Conservation (phyloP, 2,329 filamentous ascomycete genomes). For the Graphilbum ipis-grandicollis region DNA sequence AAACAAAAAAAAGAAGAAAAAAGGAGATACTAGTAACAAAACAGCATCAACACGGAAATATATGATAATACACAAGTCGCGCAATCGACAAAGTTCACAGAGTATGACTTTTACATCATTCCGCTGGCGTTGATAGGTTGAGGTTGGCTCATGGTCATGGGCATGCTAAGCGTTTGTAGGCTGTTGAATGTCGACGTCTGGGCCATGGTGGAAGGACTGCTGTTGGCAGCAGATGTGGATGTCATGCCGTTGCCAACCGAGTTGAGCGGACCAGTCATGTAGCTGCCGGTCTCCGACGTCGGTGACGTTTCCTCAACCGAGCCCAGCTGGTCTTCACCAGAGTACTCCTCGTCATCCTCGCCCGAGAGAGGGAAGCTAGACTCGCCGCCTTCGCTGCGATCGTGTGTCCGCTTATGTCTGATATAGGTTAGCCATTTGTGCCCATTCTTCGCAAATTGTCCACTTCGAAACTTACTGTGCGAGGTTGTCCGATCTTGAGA, state of each 20-base stretch:
- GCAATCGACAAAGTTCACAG: neutral
- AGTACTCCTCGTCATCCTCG: constrained; percentile 70
- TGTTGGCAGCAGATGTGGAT: constrained; percentile 11
- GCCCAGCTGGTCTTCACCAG: constrained; percentile 68
- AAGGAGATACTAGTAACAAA: neutral
- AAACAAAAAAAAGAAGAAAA: neutral
- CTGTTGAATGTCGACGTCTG: constrained; percentile 30
- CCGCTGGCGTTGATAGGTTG: constrained; percentile 21
- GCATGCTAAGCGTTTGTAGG: constrained; percentile 45
- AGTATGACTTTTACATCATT: constrained; percentile 19
- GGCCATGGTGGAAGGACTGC: constrained; percentile 12
- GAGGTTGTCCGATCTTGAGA: constrained; percentile 96
- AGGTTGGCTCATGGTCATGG: constrained; percentile 44
- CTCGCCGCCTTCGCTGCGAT: constrained; percentile 44
- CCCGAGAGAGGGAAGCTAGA: constrained; percentile 48
- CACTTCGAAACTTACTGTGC: constrained; percentile 63
- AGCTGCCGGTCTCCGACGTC: constrained; percentile 49
- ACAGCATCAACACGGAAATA: neutral
- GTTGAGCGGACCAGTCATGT: constrained; percentile 35
- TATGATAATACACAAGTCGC: neutral
- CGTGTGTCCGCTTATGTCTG: constrained; percentile 70
- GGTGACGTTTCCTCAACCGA: constrained; percentile 67
- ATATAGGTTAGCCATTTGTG: constrained; percentile 20
- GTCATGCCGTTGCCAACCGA: constrained; percentile 18
- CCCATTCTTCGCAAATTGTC: neutral